A percentile compares a stretch with the other conserved stretches of the same genome.
phyloP scores from a whole-genome alignment of 192 early-diverging fungal genomes.

The Backusella macrospora region DNA sequence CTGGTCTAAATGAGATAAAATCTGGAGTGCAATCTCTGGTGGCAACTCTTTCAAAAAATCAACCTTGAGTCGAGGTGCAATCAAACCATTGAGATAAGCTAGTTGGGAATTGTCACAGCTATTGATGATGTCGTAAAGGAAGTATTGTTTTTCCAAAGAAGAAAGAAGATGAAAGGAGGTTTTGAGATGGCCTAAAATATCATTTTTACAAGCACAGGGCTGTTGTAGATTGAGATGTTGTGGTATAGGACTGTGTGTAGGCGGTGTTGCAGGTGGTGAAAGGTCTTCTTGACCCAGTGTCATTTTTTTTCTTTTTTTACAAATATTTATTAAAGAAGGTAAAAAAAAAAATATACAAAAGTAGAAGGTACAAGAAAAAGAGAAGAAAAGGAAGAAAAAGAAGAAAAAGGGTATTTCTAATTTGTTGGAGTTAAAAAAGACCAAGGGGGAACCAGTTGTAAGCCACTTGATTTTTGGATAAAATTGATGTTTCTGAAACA shows the following conservation, averaged over 20 bases:
- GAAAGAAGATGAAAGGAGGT: constrained; percentile 43
- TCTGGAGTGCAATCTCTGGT: constrained; percentile 77
- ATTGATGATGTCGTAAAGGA: constrained; percentile 52
- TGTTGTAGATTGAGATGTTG: constrained; percentile 1
- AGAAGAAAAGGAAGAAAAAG: background rate
- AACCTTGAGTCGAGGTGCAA: constrained; percentile 73
- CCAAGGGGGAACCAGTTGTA: background rate
- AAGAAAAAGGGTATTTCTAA: background rate
- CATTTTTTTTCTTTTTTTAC: constrained; percentile 3
- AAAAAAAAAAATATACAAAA: background rate
- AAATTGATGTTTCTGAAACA: no score
- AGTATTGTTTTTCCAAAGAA: constrained; percentile 36
- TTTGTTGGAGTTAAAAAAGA: background rate
- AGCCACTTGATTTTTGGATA: no score
- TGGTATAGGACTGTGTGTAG: constrained; percentile 23
- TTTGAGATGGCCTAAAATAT: constrained; percentile 22
- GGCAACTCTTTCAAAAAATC: constrained; percentile 88
- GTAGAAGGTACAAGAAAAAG: background rate
- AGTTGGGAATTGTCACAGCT: constrained; percentile 52
- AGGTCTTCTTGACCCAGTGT: constrained; percentile 32
- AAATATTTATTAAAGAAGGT: background rate
- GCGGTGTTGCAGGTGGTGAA: constrained; percentile 43
- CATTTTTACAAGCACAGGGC: constrained; percentile 7
- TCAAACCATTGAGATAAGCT: constrained; percentile 49
- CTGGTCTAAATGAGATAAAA: constrained; percentile 85